A percentile compares a stretch with the other conserved stretches of the same genome.
These are phyloP conservation scores for Ogataea henricii DNA, from an alignment of 805 yeast genomes.

Conservation along the genomic window DNA sequence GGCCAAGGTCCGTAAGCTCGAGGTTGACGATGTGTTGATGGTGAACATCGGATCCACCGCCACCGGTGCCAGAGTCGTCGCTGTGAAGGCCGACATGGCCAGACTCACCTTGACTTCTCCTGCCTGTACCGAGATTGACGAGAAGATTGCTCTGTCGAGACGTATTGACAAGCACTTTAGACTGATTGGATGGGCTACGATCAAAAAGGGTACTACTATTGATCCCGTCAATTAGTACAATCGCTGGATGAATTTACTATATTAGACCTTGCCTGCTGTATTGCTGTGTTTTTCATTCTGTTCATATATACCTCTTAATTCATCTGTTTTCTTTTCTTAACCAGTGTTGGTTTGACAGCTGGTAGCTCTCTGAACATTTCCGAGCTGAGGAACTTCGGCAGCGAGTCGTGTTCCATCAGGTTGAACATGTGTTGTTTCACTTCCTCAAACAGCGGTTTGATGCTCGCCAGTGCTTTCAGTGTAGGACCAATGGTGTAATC, in stretches of 20 bases:
- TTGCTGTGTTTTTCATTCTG: constrained; percentile 7
- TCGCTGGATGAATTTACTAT: constrained; percentile 6
- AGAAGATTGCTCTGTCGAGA: constrained; percentile 97
- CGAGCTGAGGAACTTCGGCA: constrained; percentile 63
- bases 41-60: constrained; percentile 99
- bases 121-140: constrained; percentile 97
- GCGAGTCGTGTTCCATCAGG: constrained; percentile 72
- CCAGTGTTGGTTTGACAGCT: constrained; percentile 8
- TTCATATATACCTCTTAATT: constrained; percentile 6
- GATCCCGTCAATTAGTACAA: constrained; percentile 61
- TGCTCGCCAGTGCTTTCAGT: constrained; percentile 37
- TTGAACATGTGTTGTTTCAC: constrained; percentile 52
- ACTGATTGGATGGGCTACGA: constrained; percentile 99
- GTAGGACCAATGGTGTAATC: constrained; percentile 36
- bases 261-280: constrained; percentile 2
- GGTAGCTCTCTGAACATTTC: constrained; percentile 38
- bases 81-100: constrained; percentile 99
- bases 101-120: constrained; percentile 95
- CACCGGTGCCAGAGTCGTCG: constrained; percentile 97
- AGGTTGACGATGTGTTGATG: constrained; percentile 94
- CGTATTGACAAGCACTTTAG: constrained; percentile 99
- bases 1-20: constrained; percentile 94
- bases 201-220: constrained; percentile 87
- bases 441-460: constrained; percentile 47
- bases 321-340: constrained; percentile 1